Evolutionary conservation across 2,329 filamentous ascomycete species (phyloP), one percentile per base, ranked within the genome.

Genomic region (Podosphaera leucotricha): DNA sequence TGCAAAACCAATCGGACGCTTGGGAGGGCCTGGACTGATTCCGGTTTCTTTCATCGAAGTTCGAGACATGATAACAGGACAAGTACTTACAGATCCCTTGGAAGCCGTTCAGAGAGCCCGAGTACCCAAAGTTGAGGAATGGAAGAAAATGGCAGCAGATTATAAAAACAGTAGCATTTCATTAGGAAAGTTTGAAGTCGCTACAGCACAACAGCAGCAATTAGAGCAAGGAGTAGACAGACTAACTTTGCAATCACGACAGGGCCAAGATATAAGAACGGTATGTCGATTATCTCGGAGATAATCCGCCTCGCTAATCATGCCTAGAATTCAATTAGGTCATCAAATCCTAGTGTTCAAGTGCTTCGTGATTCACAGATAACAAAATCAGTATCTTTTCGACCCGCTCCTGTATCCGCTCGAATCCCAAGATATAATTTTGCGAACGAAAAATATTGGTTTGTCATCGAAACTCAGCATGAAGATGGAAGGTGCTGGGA

Each of bases 151-250:
- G 84, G 86, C 90, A 0, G 87, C 87, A 45, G 87, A 94, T 50
- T 98, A 98, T 64, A 98, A 98, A 67, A 94, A 95, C 60, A 93
- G 86, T 60, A 95, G 90, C 62, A 95, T 98, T 58, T 87, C 86
- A 0, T 66, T 98, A 37, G 90, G 90, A 52, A 92, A 87, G 62
- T 87, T 92, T 52, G 83, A 87, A 54, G 67, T 64, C 49, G 59
- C 46, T 59, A 57, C 50, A 48, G 55, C 52, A 28, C 64, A 70
- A 52, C 64, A 70, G 52, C 69, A 71, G 51, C 66, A 68, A 11
- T 64, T 87, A 54, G 78, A 79, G 46, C 71, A 78, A 50, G 70
- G 72, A 44, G 77, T 83, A 71, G 75, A 85, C 54, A 72, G 82
- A 39, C 74, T 92, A 79, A 92, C 82, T 55, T 58, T 92, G 47